Evolutionary conservation across 2,329 filamentous ascomycete species (phyloP), one percentile per base, ranked within the genome.

Genomic region (Hawksworthiomyces lignivorus): DNA sequence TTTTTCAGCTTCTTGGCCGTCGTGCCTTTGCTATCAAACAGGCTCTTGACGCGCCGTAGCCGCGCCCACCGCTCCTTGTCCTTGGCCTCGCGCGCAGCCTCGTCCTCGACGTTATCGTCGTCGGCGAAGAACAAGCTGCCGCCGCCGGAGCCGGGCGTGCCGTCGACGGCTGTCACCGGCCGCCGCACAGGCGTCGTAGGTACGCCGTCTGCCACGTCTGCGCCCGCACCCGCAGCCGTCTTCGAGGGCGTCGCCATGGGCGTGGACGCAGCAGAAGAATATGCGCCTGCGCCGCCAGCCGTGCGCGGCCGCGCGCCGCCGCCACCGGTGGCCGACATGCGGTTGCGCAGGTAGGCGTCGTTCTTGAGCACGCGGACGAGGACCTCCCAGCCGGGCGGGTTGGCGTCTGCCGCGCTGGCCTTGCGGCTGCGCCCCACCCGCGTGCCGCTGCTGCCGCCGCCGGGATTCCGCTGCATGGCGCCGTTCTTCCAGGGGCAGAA

Each of bases 401-500:
- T 59, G 7, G 58, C 59, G 35, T 55, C 63, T 2, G 53, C 54
- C 33, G 61, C 34, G 54, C 58, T 48, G 39, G 53, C 43, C 43
- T 56, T 47, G 56, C 65, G 43, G 47, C 18, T 32, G 7, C 32
- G 30, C 36, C 34, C 7, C 38, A 43, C 17, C 40, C 43, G 18
- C n/a, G n/a, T n/a, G n/a, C n/a, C n/a, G n/a, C n/a, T n/a, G n/a
- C n/a, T n/a, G n/a, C n/a, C n/a, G 20, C 41, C 31, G 8, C 64
- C 65, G 2, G 64, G 59, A 41, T 68, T 68, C 42, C 72, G 77
- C 56, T 89, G 84, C 1, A 77, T 72, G 10, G 64, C 54, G 4
- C 75, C 61, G 51, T 80, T 86, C 45, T 82, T 72, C 86, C 86
- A 92, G 1, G 86, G 86, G 51, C 86, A 92, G 55, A 89, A 92